phyloP scores from a whole-genome alignment of 148 eudicot species.

The Fagopyrum homotropicum region DNA sequence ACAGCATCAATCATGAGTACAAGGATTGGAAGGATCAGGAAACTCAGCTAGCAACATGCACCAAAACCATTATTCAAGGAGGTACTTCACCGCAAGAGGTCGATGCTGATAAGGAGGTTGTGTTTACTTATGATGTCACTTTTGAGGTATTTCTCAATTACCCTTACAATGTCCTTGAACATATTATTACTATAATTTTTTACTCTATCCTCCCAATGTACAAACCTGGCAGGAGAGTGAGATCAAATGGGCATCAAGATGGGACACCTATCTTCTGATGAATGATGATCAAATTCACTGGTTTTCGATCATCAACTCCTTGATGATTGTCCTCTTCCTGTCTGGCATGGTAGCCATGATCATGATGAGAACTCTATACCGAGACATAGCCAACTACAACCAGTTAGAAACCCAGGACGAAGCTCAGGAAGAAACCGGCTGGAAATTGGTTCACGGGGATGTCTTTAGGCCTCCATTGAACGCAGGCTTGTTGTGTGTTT shows the following conservation, averaged over 20 bases:
- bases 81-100: constrained; percentile 50
- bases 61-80: constrained; percentile 35
- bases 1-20: constrained; percentile 52
- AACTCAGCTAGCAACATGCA: constrained; percentile 44
- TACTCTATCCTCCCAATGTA: not conserved
- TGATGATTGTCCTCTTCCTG: constrained; percentile 41
- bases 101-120: constrained; percentile 39
- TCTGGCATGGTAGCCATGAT: constrained; percentile 54
- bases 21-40: constrained; percentile 53
- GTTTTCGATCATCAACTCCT: constrained; percentile 45
- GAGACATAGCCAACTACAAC: constrained; percentile 47
- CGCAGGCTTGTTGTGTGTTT: constrained; percentile 38
- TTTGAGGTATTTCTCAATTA: constrained; percentile 35
- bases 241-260: constrained; percentile 49
- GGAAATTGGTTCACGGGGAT: constrained; percentile 54
- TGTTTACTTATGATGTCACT: constrained; percentile 48
- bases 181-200: not conserved
- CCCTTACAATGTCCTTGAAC: not conserved
- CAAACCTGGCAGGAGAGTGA: constrained; percentile 30
- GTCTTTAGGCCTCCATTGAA: constrained; percentile 38
- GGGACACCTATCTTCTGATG: constrained; percentile 49
- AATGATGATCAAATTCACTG: constrained; percentile 52
- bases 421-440: constrained; percentile 49
- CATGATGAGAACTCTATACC: constrained; percentile 53
- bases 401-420: constrained; percentile 49